Conservation (phyloP, 2,329 filamentous ascomycete species). For the Colletotrichum sp. region DNA sequence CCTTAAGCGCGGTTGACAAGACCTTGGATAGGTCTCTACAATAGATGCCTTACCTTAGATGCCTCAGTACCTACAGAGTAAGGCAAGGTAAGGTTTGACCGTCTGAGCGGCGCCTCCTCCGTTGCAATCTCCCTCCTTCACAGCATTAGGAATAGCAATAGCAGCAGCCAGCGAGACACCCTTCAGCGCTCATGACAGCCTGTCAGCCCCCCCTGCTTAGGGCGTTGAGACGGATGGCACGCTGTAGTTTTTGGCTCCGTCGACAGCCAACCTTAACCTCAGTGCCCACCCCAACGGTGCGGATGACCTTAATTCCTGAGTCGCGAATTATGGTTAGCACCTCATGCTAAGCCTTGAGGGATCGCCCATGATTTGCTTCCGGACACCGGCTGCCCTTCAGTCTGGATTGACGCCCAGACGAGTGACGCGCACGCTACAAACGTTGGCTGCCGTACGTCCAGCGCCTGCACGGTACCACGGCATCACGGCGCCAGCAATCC, state of each 20-base stretch:
- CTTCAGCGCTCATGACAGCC: neutral
- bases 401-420: neutral
- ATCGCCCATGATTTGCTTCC: slow-evolving; percentile 8
- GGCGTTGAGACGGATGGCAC: neutral
- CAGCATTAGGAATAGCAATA: neutral
- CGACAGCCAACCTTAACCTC: neutral
- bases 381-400: neutral
- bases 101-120: slow-evolving; percentile 2
- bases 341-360: slow-evolving; percentile 10
- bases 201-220: neutral
- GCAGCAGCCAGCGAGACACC: neutral
- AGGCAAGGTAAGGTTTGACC: neutral
- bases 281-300: neutral
- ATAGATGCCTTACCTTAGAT: too few relatives aligned
- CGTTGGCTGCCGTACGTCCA: neutral
- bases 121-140: neutral
- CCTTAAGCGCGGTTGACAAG: slow-evolving; percentile 5
- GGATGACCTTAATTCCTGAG: neutral
- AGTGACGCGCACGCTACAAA: neutral
- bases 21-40: too few relatives aligned
- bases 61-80: neutral
- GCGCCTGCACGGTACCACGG: neutral
- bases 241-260: neutral
- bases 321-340: neutral
- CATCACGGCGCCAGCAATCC: neutral